A percentile compares a stretch with the other conserved stretches of the same genome.
These are phyloP conservation scores for Panaeolus cyanescens DNA, from an alignment of 768 basidiomycete species.

Conservation along the genomic window DNA sequence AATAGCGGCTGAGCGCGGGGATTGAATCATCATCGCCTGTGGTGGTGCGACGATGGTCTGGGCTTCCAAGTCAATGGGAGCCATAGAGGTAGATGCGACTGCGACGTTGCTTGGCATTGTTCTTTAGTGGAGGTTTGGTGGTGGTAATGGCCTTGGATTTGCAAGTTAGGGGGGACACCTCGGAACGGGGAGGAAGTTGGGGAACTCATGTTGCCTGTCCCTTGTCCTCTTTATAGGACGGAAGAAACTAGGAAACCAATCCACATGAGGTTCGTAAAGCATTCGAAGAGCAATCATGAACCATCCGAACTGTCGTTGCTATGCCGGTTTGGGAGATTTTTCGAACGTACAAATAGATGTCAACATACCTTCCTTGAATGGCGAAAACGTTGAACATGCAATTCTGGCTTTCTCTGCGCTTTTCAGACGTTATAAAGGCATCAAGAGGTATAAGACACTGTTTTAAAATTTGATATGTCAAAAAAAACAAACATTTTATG, in stretches of 20 bases:
- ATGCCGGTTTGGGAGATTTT: not conserved
- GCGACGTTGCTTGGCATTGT: slow-evolving; percentile 17
- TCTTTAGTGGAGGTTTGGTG: not conserved
- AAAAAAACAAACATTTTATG: too few relatives aligned
- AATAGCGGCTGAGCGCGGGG: slow-evolving; percentile 16
- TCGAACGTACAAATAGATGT: not conserved
- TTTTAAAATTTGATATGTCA: too few relatives aligned
- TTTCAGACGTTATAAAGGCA: not conserved
- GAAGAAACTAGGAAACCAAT: not conserved
- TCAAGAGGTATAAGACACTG: too few relatives aligned
- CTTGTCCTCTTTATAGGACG: not conserved
- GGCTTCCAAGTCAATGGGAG: slow-evolving; percentile 14
- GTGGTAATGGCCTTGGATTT: not conserved
- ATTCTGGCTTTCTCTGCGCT: too few relatives aligned
- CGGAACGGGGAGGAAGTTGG: not conserved
- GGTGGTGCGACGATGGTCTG: slow-evolving; percentile 13
- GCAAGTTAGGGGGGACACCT: not conserved
- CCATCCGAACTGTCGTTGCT: not conserved
- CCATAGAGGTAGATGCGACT: not conserved
- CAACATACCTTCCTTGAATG: not conserved
- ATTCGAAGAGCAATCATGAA: not conserved
- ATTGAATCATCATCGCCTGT: slow-evolving; percentile 18
- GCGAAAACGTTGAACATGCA: not conserved
- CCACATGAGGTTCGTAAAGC: not conserved
- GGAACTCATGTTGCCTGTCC: not conserved